Evolutionary conservation across 331 rosid genomes (phyloP), one percentile per base, ranked within the genome.

Genomic region (Quercus phellos): DNA sequence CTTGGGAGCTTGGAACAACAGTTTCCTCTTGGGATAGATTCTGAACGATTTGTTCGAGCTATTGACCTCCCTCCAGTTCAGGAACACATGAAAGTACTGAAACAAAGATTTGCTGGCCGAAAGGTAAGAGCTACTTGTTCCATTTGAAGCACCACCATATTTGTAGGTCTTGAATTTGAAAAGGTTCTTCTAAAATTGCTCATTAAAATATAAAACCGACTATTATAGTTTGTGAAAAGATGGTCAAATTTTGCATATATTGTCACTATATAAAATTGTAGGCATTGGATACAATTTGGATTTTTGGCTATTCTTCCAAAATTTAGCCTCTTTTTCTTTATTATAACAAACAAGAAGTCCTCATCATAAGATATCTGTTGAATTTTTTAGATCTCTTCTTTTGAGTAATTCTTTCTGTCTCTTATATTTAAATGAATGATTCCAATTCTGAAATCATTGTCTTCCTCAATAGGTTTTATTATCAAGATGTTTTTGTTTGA

Each of bases 11-110:
- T 82, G 83, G 82, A 80, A 80, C 80, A 79, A 70, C 88, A 94
- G 98, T 92, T 92, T 92, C 99, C 99, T 51, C 88, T 94, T 81
- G 99, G 99, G 81, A 94, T 94, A 78, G 97, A 94, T 75, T 92
- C 97, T 58, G 91, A 91, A 0, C 85, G 96, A 74, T 94, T 94
- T 76, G 87, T 90, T 70, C 88, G 88, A 80, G 96, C 98, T 77
- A 86, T 92, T 66, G 93, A 87, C 79, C 93, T 92, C 73, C 91
- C 96, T 85, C 92, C 84, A 88, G 97, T 94, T 79, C 91, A 94
- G 87, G 86, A 81, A 18, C 96, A 86, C 86, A 89, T 94, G 84
- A 90, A 85, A 85, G 97, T 89, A 77, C 70, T 94, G 82, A 89
- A 87, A 81, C 90, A 89, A 83, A 87, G 97, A 90, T 94, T 94